Evolutionary conservation across 768 basidiomycete species (phyloP), one percentile per base, ranked within the genome.

Genomic region (Boletus speciosus): DNA sequence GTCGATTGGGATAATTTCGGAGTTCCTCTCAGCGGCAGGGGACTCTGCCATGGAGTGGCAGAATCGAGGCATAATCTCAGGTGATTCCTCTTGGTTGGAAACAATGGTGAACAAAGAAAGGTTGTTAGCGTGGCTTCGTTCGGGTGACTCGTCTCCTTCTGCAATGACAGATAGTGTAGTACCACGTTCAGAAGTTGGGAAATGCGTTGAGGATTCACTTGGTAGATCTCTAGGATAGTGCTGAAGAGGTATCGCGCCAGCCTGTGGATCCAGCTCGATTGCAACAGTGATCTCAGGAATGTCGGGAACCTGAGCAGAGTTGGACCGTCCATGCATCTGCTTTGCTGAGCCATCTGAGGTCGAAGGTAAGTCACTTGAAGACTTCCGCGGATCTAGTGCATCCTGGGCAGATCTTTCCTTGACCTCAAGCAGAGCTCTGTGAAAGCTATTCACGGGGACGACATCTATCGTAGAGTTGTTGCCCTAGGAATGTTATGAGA

Each of bases 101-200:
- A 27, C n/a, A 38, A 50, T 6, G 14, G 52, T 12, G 34, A 57
- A 50, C 19, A 47, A 34, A 23, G 51, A 52, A 31, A 37, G 41
- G 15, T 31, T 39, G 34, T 50, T 46, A 31, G 35, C 37, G 50
- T 36, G 47, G 59, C 62, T 68, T 35, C 67, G 67, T 51, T 88
- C 84, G 5, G 67, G 67, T 3, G 72, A 73, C 61, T 88, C 84
- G 45, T 90, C 88, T 49, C 81, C 86, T 70, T 89, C 88, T 0
- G 78, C 82, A 51, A 89, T 88, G 50, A 86, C 76, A 29, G 87
- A 90, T 35, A 90, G 68, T 47, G 83, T 80, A 40, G 76, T 77
- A 36, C 54, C 56, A 15, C 39, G 58, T n/a, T 62, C 60, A 29
- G 49, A 67, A 73, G 34, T 73, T 68, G 32, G 25, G 29, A 56